A percentile compares a stretch with the other conserved stretches of the same genome.
These are phyloP conservation scores for Mollisiaceae sp. DNA, from an alignment of 2,329 filamentous ascomycete species.

Conservation along the genomic window DNA sequence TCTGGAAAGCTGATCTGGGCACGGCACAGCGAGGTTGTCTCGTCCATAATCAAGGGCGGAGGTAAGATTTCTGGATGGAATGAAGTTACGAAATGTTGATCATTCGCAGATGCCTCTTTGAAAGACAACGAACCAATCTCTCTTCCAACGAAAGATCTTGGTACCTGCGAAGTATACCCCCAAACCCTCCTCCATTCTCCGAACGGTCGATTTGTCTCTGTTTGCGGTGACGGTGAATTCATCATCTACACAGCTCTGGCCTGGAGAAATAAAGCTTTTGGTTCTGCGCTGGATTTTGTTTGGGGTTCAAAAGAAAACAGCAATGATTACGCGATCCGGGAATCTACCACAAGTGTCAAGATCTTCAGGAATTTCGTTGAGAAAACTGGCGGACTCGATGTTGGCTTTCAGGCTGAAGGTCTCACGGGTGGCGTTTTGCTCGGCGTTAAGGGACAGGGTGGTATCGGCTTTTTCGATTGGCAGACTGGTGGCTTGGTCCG, in stretches of 20 bases:
- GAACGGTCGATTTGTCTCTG: constrained; percentile 85
- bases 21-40: constrained; percentile 92
- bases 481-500: constrained; percentile 85
- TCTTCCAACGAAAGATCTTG: constrained; percentile 90
- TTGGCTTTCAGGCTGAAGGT: constrained; percentile 93
- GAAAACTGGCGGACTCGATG: constrained; percentile 84
- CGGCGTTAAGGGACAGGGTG: constrained; percentile 92
- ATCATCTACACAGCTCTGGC: constrained; percentile 98
- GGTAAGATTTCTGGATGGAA: constrained; percentile 48
- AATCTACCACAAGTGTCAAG: constrained; percentile 93
- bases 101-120: constrained; percentile 67
- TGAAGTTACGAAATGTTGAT: constrained; percentile 36
- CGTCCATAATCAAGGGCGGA: constrained; percentile 91
- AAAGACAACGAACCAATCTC: constrained; percentile 90
- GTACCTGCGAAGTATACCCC: constrained; percentile 95
- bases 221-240: constrained; percentile 96
- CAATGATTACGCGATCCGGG: constrained; percentile 97
- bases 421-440: constrained; percentile 87
- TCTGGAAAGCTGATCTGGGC: constrained; percentile 98
- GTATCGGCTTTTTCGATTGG: constrained; percentile 97
- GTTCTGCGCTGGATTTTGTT: constrained; percentile 91
- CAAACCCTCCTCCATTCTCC: constrained; percentile 95
- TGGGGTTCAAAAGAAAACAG: constrained; percentile 98
- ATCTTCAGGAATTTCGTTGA: constrained; percentile 98
- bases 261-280: constrained; percentile 97